These are phyloP conservation scores for Trametes hirsuta DNA, from an alignment of 1,284 basidiomycete species.

Conservation along the genomic window DNA sequence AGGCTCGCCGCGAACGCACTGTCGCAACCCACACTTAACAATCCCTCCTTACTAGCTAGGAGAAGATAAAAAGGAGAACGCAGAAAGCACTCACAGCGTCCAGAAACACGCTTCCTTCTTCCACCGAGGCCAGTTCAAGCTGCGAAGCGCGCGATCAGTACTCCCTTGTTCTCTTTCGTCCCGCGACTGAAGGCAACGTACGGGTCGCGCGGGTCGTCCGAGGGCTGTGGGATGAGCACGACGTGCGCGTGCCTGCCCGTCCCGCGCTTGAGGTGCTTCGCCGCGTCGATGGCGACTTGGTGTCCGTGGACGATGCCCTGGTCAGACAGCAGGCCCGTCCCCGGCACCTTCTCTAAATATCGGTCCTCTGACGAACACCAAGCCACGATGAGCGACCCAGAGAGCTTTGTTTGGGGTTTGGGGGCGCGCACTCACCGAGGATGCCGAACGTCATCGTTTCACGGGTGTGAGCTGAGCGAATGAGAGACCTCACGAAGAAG, in stretches of 20 bases:
- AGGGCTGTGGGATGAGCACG: slow-evolving; percentile 49
- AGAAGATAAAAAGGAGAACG: neutral
- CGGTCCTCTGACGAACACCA: slow-evolving; percentile 36
- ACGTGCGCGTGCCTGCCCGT: slow-evolving; percentile 44
- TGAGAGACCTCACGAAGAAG: neutral
- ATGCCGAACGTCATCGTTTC: slow-evolving; percentile 43
- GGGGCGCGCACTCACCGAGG: slow-evolving; percentile 33
- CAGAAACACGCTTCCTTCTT: slow-evolving; percentile 50
- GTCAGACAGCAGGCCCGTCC: slow-evolving; percentile 47
- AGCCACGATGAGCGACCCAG: neutral
- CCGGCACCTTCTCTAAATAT: slow-evolving; percentile 41
- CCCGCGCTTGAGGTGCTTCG: slow-evolving; percentile 41
- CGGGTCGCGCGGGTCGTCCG: slow-evolving; percentile 48
- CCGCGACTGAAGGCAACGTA: slow-evolving; percentile 20
- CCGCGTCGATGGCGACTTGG: slow-evolving; percentile 38
- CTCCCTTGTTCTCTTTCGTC: neutral
- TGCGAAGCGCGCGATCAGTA: slow-evolving; percentile 15
- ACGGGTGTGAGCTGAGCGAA: neutral
- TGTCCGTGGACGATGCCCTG: slow-evolving; percentile 42
- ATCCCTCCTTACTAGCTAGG: too few relatives aligned
- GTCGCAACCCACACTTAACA: neutral
- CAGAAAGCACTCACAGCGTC: slow-evolving; percentile 36
- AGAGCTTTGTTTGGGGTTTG: too few relatives aligned
- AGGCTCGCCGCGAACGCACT: slow-evolving; percentile 46
- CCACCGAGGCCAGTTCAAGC: slow-evolving; percentile 49